Conservation (phyloP, 2,329 filamentous ascomycete genomes). For the Helotiales sp. region DNA sequence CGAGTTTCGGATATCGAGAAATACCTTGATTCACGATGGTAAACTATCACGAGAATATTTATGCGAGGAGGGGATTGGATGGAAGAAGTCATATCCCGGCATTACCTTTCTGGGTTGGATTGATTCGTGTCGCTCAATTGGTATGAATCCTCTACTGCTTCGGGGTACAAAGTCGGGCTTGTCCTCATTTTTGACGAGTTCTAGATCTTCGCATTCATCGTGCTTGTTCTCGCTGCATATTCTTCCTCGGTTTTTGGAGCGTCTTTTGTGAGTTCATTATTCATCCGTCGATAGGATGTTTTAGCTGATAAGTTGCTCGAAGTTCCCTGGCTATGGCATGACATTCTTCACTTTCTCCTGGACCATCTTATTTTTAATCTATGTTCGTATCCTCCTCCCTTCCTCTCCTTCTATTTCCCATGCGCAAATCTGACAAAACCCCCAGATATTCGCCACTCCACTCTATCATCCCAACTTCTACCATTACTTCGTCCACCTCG, state of each 20-base stretch:
- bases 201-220: conserved; percentile 10
- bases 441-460: conserved; percentile 10
- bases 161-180: not conserved
- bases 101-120: conserved; percentile 12
- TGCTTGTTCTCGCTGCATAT: conserved; percentile 7
- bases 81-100: conserved; percentile 12
- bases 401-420: not conserved
- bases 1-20: not conserved
- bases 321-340: conserved; percentile 7
- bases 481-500: conserved; percentile 13
- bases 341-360: conserved; percentile 12
- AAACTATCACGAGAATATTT: conserved; percentile 6
- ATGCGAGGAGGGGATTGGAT: not conserved
- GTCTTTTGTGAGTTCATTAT: conserved; percentile 1
- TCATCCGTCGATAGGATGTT: not conserved
- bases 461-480: conserved; percentile 10
- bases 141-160: conserved; percentile 1
- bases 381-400: conserved; percentile 1
- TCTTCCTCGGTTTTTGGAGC: conserved; percentile 6
- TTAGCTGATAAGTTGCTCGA: not conserved
- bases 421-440: not conserved
- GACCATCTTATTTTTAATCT: conserved; percentile 11
- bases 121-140: conserved; percentile 11
- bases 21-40: conserved; percentile 10
- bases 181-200: not conserved